A percentile compares a stretch with the other conserved stretches of the same genome.
phyloP scores from a whole-genome alignment of 108 stramenopile genomes.

The Fragilariopsis cylindrus region DNA sequence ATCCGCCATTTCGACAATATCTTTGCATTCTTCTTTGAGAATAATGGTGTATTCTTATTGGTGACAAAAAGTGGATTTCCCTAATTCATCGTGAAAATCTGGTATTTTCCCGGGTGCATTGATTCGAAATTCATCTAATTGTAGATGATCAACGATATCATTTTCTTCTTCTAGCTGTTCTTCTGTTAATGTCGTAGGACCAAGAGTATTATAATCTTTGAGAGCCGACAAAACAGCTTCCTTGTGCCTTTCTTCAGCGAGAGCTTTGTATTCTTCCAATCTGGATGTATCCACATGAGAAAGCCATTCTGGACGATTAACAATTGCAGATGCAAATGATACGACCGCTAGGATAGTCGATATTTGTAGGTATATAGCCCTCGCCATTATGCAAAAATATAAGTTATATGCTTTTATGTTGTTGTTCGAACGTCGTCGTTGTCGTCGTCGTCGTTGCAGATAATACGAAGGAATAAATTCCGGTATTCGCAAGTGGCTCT shows the following conservation, averaged over 20 bases:
- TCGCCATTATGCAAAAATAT: no score
- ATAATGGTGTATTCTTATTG: constrained; percentile 35
- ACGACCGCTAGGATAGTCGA: neutral
- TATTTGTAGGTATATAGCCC: no score
- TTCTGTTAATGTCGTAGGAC: constrained; percentile 4
- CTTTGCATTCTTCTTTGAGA: constrained; percentile 48
- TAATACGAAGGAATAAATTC: no score
- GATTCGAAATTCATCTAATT: constrained; percentile 19
- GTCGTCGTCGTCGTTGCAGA: no score
- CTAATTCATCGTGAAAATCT: constrained; percentile 46
- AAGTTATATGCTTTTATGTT: no score
- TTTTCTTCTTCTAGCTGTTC: neutral
- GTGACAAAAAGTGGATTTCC: constrained; percentile 41
- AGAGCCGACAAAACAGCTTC: constrained; percentile 26
- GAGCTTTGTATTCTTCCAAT: constrained; percentile 17
- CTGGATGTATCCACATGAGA: constrained; percentile 19
- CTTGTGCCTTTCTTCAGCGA: constrained; percentile 31
- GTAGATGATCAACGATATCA: neutral
- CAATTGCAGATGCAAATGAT: neutral
- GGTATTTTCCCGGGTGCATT: constrained; percentile 33
- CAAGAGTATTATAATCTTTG: constrained; percentile 21
- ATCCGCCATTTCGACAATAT: constrained; percentile 43
- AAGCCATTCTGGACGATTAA: constrained; percentile 30
- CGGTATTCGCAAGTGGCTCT: no score
- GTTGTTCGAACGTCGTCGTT: no score